These are phyloP conservation scores for Lolium multiflorum DNA, from an alignment of 176 grass and related monocot species.

Conservation along the genomic window DNA sequence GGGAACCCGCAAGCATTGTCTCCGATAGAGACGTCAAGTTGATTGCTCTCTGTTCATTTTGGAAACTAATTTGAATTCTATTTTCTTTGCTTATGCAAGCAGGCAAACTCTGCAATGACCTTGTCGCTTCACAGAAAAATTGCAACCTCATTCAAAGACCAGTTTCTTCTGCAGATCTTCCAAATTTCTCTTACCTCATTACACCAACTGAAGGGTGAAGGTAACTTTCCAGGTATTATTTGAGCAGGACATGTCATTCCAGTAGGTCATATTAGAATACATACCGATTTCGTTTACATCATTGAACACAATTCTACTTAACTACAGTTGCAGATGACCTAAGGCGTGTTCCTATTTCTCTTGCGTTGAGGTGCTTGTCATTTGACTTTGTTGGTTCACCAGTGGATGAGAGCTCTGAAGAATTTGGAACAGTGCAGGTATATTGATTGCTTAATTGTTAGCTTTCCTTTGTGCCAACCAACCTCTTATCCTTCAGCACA, in stretches of 20 bases:
- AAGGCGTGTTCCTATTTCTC: constrained; percentile 78
- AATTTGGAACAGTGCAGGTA: constrained; percentile 99
- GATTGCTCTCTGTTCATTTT: constrained; percentile 26
- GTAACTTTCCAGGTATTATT: constrained; percentile 65
- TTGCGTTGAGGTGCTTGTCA: constrained; percentile 95
- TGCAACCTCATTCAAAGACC: constrained; percentile 84
- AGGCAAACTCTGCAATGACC: constrained; percentile 74
- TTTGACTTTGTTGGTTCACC: constrained; percentile 98
- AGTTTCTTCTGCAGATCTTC: constrained; percentile 95
- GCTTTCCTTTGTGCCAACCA: constrained; percentile 14
- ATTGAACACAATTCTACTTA: constrained; percentile 38
- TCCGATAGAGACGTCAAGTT: too few species aligned
- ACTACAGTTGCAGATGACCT: constrained; percentile 75
- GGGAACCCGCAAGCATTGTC: too few species aligned
- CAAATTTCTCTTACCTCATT: constrained; percentile 98
- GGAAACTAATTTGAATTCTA: constrained; percentile 24
- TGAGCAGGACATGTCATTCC: constrained; percentile 24
- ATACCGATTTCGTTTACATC: constrained; percentile 29
- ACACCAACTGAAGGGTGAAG: constrained; percentile 87
- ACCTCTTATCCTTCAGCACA: constrained; percentile 15
- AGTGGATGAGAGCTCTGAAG: constrained; percentile 98
- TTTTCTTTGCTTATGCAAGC: constrained; percentile 46
- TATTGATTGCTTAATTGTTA: constrained; percentile 40
- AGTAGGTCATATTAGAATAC: constrained; percentile 36
- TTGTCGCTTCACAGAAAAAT: constrained; percentile 79